Base-by-base conservation (phyloP, 164 flowering plant genomes). In the Magnolia changhungtana region DNA sequence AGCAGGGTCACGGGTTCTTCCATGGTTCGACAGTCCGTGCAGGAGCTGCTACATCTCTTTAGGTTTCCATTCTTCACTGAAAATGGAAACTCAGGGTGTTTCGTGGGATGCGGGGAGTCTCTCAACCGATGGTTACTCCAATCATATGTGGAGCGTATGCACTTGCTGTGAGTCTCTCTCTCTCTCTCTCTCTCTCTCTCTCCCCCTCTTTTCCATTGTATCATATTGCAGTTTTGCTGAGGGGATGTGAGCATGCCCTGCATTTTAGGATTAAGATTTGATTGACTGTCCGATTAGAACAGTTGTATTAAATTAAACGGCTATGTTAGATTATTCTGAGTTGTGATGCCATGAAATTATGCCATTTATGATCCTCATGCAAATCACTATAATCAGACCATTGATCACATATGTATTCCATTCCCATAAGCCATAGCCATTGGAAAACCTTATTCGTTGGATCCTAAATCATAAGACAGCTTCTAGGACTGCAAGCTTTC, bases 1-100 rank as follows among this genome's bases (percentile, higher is more conserved):
- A 96, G 98, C 79, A 78, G 90, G 82, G 96, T 96, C 51, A 92
- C 98, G 1, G 99, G 99, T 72, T 31, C 97, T 8, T 94, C 98
- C 52, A 65, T 96, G 65, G 98, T 94, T 55, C 86, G 98, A 77
- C 91, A 91, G 77, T 86, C 98, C 1, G 98, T 96, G 65, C 87
- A 91, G 73, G 92, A 96, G 24, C 84, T 96, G 76, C 90, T 94
- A 31, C 72, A 84, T 68, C 79, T 90, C 21, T 96, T 96, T 75
- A 76, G 87, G 27, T 96, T 94, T 70, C 99, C 99, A 37, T 94
- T 96, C 75, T 86, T 85, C 78, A 85, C 90, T 0, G 95, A 90
- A 74, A 90, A 88, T 74, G 96, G 98, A 8, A 96, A 96, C 65
- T 85, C 96, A 0, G 98, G 99, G 7, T 96, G 98, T 72, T 96